Evolutionary conservation across 306 rosid species (phyloP).

Genomic region (Calophaca sinica): DNA sequence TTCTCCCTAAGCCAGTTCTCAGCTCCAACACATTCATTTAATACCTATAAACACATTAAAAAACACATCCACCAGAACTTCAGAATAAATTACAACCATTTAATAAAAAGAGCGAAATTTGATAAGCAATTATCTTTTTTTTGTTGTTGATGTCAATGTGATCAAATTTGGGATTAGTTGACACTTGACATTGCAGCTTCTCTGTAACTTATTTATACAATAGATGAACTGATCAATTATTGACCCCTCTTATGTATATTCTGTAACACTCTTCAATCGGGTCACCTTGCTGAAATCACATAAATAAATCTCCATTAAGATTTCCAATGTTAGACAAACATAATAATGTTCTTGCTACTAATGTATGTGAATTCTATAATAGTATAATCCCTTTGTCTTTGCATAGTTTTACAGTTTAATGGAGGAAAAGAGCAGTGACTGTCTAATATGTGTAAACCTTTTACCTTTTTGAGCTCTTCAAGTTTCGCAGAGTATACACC

Average conservation of each 20-base stretch:
- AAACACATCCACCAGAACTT: background rate
- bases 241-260: constrained; percentile 68
- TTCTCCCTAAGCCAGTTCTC: too few relatives aligned
- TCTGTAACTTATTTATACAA: constrained; percentile 73
- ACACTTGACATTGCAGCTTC: constrained; percentile 61
- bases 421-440: background rate
- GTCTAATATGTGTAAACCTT: background rate
- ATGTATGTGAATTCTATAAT: too few relatives aligned
- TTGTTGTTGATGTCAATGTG: constrained; percentile 79
- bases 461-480: constrained; percentile 45
- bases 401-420: too few relatives aligned
- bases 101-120: background rate
- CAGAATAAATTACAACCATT: background rate
- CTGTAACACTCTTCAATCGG: constrained; percentile 80
- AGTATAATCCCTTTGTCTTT: too few relatives aligned
- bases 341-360: too few relatives aligned
- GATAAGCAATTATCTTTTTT: constrained; percentile 59
- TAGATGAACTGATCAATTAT: constrained; percentile 64
- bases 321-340: background rate
- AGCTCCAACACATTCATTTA: constrained; percentile 40
- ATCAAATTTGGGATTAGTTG: constrained; percentile 73
- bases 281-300: constrained; percentile 78
- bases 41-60: constrained; percentile 52
- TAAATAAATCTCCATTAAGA: too few relatives aligned
- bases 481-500: constrained; percentile 85